Evolutionary conservation across 2,329 filamentous ascomycete species (phyloP), one percentile per base, ranked within the genome.

Genomic region (Allantophomopsis cytisporea): DNA sequence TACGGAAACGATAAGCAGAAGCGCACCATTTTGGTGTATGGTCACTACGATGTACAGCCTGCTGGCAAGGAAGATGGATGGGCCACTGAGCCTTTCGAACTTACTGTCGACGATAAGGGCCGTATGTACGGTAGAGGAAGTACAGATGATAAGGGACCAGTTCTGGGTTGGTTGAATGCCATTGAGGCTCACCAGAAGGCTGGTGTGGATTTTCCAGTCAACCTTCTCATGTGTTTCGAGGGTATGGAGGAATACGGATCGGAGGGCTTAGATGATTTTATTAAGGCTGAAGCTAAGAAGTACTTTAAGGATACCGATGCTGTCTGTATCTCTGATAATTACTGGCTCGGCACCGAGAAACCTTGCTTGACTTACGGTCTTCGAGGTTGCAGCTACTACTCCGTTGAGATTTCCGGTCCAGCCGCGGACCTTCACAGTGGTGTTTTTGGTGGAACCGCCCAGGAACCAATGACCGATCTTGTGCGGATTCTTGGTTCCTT

Each of bases 241-340:
- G 91, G 91, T 37, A 98, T 98, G 91, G 91, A 98, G 66, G 91
- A 98, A 67, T 94, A 94, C 59, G 91, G 91, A 38, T 95, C 88
- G 0, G 89, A 96, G 59, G 91, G 91, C 31, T 72, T 98, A 40
- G 91, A 98, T 55, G 89, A 94, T 51, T 83, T 96, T 49, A 95
- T 98, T 63, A 72, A 83, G 50, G 80, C 75, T 36, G 91, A 98
- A 65, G 87, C 83, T 49, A 86, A 93, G 66, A 83, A 84, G 53
- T 96, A 80, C 70, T 98, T 98, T 68, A 86, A 86, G 55, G 89
- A 95, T 53, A 79, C 87, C 30, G 91, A 98, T 50, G 91, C 88
- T 5, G 86, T 96, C 44, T 98, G 91, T 66, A 98, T 98, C 58
- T 94, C 86, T 36, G 91, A 98, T 64, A 98, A 98, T 73, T 98